Evolutionary conservation across 345 rosid species (phyloP), one percentile per base, ranked within the genome.

Genomic region (Chamaenerion angustifolium): DNA sequence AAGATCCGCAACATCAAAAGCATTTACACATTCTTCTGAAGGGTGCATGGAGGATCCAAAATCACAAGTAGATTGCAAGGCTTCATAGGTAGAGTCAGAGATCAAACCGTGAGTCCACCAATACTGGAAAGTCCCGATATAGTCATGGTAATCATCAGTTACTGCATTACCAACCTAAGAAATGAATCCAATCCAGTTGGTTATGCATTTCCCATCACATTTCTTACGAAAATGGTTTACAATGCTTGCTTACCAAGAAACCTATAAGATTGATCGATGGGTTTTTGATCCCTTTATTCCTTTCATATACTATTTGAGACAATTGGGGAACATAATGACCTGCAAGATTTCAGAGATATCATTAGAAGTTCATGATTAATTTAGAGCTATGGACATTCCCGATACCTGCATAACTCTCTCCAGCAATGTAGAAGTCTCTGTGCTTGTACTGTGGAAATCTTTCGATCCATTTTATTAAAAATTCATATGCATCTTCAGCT

Each of bases 21-120:
- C 95, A 61, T 52, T 65, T 25, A 12, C 43, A 78, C 98, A 84
- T 53, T 80, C 77, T 50, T 43, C 12, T 10, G 98, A 76, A 4
- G 88, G 98, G 54, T 92, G 96, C 46, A 54, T 63, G 3, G 90
- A 61, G 6, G 95, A 82, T 55, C 57, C 89, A 62, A 50, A 65
- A 46, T 69, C 70, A 57, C 98, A 92, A 1, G 72, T 41, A 37
- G 59, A 56, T 57, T 81, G 64, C 44, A 92, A 65, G 9, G 58
- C 69, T 49, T 48, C 69, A 64, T 87, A 87, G 62, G 88, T 84
- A n/a, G 80, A 79, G 72, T 87, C 96, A 41, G 95, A 87, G 59
- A 87, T 84, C 71, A 92, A 71, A 14, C 98, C 98, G 72, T 82
- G 96, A 52, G 82, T 67, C 96, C 98, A 92, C 96, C 98, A 92